Evolutionary conservation across 352 stramenopile genomes (phyloP).

Genomic region (Pythium insidiosum): DNA sequence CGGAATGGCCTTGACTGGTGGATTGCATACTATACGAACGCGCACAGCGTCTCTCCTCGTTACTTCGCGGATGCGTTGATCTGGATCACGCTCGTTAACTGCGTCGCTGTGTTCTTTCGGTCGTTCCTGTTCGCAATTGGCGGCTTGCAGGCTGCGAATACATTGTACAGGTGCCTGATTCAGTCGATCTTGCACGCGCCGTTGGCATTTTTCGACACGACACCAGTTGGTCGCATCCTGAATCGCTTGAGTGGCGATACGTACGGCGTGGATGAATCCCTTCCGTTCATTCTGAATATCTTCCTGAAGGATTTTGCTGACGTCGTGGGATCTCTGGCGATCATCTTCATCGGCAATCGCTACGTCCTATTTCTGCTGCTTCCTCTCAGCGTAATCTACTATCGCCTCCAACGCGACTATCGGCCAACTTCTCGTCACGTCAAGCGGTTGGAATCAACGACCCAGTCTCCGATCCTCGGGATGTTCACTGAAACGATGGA

Average conservation of each 20-base stretch:
- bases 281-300: conserved; percentile 87
- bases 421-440: conserved; percentile 68
- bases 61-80: conserved; percentile 52
- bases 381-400: conserved; percentile 62
- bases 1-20: conserved; percentile 79
- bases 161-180: conserved; percentile 51
- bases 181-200: conserved; percentile 42
- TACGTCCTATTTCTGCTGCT: conserved; percentile 69
- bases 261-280: conserved; percentile 78
- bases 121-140: conserved; percentile 84
- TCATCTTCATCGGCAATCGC: conserved; percentile 76
- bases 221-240: conserved; percentile 55
- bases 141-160: conserved; percentile 54
- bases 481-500: conserved; percentile 74
- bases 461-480: conserved; percentile 62
- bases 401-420: conserved; percentile 50
- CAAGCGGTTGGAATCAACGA: conserved; percentile 55
- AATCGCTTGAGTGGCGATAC: conserved; percentile 79
- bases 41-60: conserved; percentile 29
- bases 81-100: conserved; percentile 62
- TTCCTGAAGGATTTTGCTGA: conserved; percentile 78
- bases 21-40: conserved; percentile 76
- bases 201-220: conserved; percentile 63
- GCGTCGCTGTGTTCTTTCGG: conserved; percentile 53
- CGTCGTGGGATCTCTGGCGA: conserved; percentile 55